Base-by-base conservation (phyloP, 177 flowering plant species). In the Tripterygium wilfordii region DNA sequence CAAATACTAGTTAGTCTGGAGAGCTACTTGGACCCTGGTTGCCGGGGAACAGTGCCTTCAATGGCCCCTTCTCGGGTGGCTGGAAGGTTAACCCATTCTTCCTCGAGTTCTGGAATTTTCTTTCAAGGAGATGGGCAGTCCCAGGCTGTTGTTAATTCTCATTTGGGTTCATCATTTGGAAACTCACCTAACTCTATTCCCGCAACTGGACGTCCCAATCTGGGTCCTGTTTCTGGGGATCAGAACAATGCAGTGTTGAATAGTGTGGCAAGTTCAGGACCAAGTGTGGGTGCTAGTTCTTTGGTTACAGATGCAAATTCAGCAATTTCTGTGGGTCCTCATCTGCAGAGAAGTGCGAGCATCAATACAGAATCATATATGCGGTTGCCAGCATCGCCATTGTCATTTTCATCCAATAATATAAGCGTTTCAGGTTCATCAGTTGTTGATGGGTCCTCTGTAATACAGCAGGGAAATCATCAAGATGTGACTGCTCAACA, bases 271-370 rank as follows among this genome's bases (percentile, higher is more conserved):
- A 88, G 69, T 67, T 89, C 99, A 1, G 96, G 89, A 30, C 89
- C 89, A 5, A 86, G 98, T 69, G 79, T 84, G 53, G 96, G 94
- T 42, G 98, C 90, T 21, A 86, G 96, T 64, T 92, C 99, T 15
- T 58, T 86, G 66, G 96, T 89, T 16, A 86, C 97, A 37, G 96
- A 86, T 75, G 96, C 98, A 5, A 92, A 88, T 52, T 92, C 98
- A 3, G 82, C 79, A 1, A 72, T 82, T 43, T 88, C 98, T 10
- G 96, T 92, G 14, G 98, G 91, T 23, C 87, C 94, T 26, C 84
- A 71, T 58, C 56, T 88, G 62, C 98, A 92, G 72, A 80, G 98
- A 78, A 88, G 89, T 74, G 83, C 88, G 1, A 92, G 96, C 72
- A 68, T 84, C 38, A 88, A 82, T 61, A 77, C 77, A 5, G 96